Evolutionary conservation across 441 rosid species (phyloP), one percentile per base, ranked within the genome.

Genomic region (Cnidoscolus chayamansa): DNA sequence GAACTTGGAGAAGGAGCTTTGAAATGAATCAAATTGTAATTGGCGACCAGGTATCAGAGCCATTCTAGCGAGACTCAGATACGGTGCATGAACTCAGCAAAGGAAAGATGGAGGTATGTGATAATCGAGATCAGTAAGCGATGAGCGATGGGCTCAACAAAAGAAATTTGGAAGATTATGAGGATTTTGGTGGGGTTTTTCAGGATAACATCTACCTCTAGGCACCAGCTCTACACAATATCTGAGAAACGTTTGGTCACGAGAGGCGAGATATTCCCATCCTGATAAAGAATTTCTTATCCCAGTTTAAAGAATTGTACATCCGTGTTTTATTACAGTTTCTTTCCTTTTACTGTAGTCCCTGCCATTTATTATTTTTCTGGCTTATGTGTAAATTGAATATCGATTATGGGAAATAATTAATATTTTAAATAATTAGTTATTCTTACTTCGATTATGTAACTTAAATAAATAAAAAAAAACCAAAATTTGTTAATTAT

Each of bases 1-100:
- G 80, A 86, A 74, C 31, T 72, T 82, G 43, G 81, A 81, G 68
- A 86, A 78, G 37, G 87, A 84, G 80, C 73, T 79, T 78, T 87
- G 87, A 63, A 87, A 67, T 0, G 90, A 81, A 81, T 86, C 88
- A 31, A 79, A n/a, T 32, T 76, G 80, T 20, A 89, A 82, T 62
- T 89, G 93, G 79, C 83, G 84, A 78, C 68, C 77, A 25, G 93
- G 89, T 12, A 74, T 77, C 12, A 89, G 56, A 76, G 89, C 84
- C 93, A 86, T 92, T 68, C 43, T 2, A 65, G 67, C 35, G 9
- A 60, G 16, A 70, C 25, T 32, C 11, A 74, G 57, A 63, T 31
- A 9, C 8, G 56, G 45, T 9, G 45, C 72, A 67, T 66, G 54
- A 62, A 40, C 70, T 50, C 45, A 37, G 59, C 47, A 37, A 65